Conservation (phyloP, 2,329 filamentous ascomycete genomes). For the Verticillium alfalfae region DNA sequence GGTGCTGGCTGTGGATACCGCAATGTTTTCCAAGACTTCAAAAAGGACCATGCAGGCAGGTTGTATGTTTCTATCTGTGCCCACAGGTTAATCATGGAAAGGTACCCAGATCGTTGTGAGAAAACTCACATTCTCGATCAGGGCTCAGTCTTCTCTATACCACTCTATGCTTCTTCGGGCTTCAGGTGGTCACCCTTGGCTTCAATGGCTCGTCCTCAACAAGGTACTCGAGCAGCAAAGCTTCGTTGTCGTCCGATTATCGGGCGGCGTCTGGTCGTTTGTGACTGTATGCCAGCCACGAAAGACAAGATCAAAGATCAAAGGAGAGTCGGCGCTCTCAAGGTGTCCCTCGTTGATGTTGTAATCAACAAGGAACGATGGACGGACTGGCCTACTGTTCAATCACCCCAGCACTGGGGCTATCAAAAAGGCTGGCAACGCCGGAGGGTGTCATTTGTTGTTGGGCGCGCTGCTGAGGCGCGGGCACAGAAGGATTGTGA, state of each 20-base stretch:
- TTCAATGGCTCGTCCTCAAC: not conserved
- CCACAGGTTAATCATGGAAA: not conserved
- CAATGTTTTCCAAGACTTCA: not conserved
- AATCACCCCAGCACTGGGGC: slow-evolving; percentile 47
- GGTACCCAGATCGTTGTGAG: not conserved
- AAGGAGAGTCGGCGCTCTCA: not conserved
- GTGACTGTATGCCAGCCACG: not conserved
- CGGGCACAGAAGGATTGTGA: not conserved
- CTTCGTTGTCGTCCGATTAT: not conserved
- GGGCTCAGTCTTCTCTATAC: not conserved
- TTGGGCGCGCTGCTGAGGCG: not conserved
- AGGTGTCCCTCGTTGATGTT: not conserved
- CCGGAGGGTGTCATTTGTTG: slow-evolving; percentile 14
- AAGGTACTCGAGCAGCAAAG: not conserved
- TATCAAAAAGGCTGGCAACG: slow-evolving; percentile 24
- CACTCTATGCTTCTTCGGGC: not conserved
- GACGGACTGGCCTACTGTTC: slow-evolving; percentile 28
- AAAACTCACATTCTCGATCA: not conserved
- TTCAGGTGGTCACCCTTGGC: not conserved
- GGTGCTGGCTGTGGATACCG: not conserved
- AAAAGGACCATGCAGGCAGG: not conserved
- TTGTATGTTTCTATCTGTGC: not conserved
- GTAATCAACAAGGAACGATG: slow-evolving; percentile 14
- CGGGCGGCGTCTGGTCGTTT: not conserved
- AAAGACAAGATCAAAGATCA: not conserved